Conservation (phyloP, 208 protist genomes). For the Spongospora subterranea region DNA sequence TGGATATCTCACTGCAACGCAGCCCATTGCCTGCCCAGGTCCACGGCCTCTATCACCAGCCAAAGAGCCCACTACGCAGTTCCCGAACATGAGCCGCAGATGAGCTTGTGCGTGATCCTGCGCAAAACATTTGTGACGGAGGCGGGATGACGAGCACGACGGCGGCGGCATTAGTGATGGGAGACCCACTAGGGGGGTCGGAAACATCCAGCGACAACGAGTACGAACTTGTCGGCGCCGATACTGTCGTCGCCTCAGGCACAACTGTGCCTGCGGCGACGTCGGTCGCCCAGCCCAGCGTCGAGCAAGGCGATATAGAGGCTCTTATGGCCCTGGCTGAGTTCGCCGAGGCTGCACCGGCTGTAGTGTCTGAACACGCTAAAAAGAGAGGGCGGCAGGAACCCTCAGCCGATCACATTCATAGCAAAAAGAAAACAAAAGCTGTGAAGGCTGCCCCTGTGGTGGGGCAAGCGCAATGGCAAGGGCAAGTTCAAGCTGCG, state of each 20-base stretch:
- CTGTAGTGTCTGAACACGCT: neutral
- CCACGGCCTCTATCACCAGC: too few relatives aligned
- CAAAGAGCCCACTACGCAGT: too few relatives aligned
- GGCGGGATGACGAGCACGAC: neutral
- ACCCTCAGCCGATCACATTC: neutral
- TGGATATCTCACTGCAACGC: too few relatives aligned
- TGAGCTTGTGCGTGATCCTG: neutral
- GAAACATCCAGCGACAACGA: constrained; percentile 49
- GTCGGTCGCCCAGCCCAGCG: neutral
- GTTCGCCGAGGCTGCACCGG: constrained; percentile 32
- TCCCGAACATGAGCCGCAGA: too few relatives aligned
- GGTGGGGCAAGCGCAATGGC: neutral
- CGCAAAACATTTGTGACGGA: constrained; percentile 2
- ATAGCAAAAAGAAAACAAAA: constrained; percentile 28
- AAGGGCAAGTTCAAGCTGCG: neutral
- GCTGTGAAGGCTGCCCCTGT: neutral
- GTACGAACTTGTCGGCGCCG: constrained; percentile 35
- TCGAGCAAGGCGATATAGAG: constrained; percentile 39
- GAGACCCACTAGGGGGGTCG: neutral
- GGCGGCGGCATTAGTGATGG: neutral
- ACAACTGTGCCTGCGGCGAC: neutral
- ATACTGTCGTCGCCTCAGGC: neutral
- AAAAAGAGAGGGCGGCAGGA: constrained; percentile 11
- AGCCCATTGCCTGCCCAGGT: too few relatives aligned
- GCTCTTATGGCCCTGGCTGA: constrained; percentile 39